phyloP scores from a whole-genome alignment of 495 filamentous ascomycete species.

The Penicilliopsis zonata region DNA sequence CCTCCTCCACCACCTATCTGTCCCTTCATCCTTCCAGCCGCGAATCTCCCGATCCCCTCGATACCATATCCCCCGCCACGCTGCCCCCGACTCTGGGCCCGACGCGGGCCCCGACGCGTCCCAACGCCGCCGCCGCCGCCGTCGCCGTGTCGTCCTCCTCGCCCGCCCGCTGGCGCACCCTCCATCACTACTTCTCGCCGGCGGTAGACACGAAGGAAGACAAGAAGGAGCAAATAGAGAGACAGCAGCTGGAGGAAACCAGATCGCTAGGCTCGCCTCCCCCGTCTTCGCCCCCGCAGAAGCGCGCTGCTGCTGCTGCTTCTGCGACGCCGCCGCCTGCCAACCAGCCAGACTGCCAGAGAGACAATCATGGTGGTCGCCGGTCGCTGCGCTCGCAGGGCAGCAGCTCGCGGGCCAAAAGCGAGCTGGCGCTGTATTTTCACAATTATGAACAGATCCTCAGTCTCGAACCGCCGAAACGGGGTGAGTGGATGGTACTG shows the following conservation, averaged over 20 bases:
- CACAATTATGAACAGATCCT: conserved; percentile 86
- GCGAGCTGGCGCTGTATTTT: conserved; percentile 79
- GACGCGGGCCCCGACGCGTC: conserved; percentile 1
- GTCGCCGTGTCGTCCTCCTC: neutral
- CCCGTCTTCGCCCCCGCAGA: neutral
- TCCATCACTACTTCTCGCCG: conserved; percentile 3
- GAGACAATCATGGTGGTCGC: too few species aligned
- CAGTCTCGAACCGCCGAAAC: conserved; percentile 63
- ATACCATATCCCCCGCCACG: conserved; percentile 22
- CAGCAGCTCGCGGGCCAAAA: conserved; percentile 55
- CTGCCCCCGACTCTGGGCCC: too few species aligned
- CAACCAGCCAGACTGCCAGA: too few species aligned
- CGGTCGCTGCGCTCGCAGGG: conserved; percentile 40
- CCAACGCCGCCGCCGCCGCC: conserved; percentile 6
- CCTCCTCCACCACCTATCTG: neutral
- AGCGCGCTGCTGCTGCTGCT: neutral
- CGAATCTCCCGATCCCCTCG: conserved; percentile 28
- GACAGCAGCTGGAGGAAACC: neutral
- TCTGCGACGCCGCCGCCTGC: neutral
- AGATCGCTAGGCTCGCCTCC: neutral
- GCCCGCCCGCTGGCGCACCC: conserved; percentile 6
- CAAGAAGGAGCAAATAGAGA: conserved; percentile 1
- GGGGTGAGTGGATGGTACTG: conserved; percentile 40
- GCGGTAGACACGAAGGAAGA: conserved; percentile 3
- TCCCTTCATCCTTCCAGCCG: too few species aligned